Evolutionary conservation across 2,329 filamentous ascomycete genomes (phyloP).

Genomic region (Trichoderma guizhouense): DNA sequence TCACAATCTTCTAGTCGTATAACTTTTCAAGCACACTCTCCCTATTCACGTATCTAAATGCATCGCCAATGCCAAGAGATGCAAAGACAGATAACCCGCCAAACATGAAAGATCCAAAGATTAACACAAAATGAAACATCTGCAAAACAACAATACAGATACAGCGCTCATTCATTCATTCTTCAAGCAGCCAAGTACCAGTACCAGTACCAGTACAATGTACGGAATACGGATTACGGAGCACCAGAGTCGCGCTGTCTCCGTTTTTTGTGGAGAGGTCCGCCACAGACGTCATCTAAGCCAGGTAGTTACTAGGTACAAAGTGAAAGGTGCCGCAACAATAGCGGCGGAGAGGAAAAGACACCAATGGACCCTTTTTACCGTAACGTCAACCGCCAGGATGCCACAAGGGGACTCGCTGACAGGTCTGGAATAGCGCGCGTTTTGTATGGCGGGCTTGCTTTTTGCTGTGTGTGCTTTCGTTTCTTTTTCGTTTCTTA

Average conservation of each 20-base stretch:
- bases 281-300: background rate
- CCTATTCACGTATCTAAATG: background rate
- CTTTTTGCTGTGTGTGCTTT: background rate
- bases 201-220: background rate
- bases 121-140: background rate
- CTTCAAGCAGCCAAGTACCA: background rate
- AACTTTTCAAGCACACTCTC: background rate
- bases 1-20: background rate
- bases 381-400: background rate
- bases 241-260: background rate
- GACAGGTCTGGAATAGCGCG: background rate
- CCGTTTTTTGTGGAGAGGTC: background rate
- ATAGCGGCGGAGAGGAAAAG: background rate
- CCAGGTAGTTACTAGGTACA: background rate
- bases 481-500: background rate
- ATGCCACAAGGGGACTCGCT: background rate
- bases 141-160: background rate
- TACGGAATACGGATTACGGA: background rate
- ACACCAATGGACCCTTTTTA: background rate
- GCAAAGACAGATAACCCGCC: background rate
- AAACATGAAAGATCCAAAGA: background rate
- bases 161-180: background rate
- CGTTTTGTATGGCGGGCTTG: background rate
- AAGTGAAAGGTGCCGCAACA: background rate
- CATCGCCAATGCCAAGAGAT: background rate